These are phyloP conservation scores for Copromyces sp. DNA, from an alignment of 495 filamentous ascomycete species.

Conservation along the genomic window DNA sequence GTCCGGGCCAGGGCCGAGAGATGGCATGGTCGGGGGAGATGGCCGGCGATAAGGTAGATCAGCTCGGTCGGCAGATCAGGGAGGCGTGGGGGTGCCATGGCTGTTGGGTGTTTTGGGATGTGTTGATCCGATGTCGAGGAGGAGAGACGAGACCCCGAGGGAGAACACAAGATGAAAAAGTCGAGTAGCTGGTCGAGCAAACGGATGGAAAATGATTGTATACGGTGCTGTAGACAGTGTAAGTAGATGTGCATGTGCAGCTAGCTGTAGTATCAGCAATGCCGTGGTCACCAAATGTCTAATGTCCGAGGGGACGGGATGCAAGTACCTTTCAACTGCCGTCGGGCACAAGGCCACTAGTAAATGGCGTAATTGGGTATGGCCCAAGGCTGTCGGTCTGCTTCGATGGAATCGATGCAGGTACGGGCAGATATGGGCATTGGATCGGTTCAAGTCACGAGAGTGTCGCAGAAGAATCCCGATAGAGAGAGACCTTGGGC, in stretches of 20 bases:
- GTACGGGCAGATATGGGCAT: not conserved
- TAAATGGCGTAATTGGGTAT: not conserved
- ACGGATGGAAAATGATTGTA: not conserved
- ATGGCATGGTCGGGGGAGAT: not conserved
- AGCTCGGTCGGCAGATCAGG: not conserved
- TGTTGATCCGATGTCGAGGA: not conserved
- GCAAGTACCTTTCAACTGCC: not conserved
- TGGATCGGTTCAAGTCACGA: not conserved
- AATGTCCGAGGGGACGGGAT: not conserved
- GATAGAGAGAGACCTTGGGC: not conserved
- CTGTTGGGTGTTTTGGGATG: not conserved
- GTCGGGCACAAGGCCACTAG: not conserved
- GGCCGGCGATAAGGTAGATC: not conserved
- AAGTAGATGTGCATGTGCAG: not conserved
- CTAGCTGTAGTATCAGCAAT: not conserved
- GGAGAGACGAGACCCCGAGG: not conserved
- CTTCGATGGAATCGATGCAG: not conserved
- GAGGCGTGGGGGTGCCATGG: not conserved
- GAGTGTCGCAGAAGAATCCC: not conserved
- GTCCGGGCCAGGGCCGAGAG: not conserved
- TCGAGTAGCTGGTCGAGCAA: not conserved
- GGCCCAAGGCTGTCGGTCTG: not conserved
- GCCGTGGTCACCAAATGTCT: no score
- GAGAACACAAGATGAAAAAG: not conserved
- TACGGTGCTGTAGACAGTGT: not conserved